Percentiles rank a stretch among this genome's conserved stretches.
These are phyloP conservation scores for Debaryomyces prosopidis DNA, from an alignment of 805 yeast genomes.

Conservation along the genomic window DNA sequence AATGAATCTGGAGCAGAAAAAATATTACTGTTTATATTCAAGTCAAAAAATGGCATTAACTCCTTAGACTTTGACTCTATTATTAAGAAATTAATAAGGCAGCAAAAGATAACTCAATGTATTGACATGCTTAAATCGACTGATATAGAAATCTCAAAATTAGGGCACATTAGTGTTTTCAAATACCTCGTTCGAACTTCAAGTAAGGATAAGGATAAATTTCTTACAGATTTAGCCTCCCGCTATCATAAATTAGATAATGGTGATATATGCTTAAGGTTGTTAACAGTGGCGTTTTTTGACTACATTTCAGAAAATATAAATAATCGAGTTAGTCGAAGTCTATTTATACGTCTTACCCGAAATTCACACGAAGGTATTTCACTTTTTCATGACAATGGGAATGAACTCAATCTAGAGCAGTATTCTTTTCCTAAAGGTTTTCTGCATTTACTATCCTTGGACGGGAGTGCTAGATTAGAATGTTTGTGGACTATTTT, in stretches of 20 bases:
- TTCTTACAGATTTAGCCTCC: slow-evolving; percentile 9
- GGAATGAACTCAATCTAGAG: slow-evolving; percentile 14
- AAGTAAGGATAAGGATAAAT: slow-evolving; percentile 4
- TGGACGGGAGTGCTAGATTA: slow-evolving; percentile 13
- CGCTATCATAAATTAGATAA: slow-evolving; percentile 10
- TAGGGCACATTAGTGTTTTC: slow-evolving; percentile 25
- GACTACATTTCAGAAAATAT: slow-evolving; percentile 15
- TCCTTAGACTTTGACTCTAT: slow-evolving; percentile 27
- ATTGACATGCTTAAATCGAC: slow-evolving; percentile 20
- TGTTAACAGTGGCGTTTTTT: slow-evolving; percentile 19
- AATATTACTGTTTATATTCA: slow-evolving; percentile 28
- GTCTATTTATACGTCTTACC: slow-evolving; percentile 3
- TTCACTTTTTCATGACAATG: slow-evolving; percentile 13
- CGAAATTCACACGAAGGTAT: background rate
- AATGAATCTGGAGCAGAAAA: slow-evolving; percentile 29
- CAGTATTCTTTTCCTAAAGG: slow-evolving; percentile 19
- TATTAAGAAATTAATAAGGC: slow-evolving; percentile 23
- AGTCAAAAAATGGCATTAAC: slow-evolving; percentile 26
- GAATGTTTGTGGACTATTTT: slow-evolving; percentile 22
- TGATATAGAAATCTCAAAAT: slow-evolving; percentile 20
- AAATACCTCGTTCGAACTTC: slow-evolving; percentile 5
- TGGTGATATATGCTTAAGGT: slow-evolving; percentile 13
- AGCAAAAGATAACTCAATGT: slow-evolving; percentile 24
- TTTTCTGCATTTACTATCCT: slow-evolving; percentile 14
- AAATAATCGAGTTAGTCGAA: slow-evolving; percentile 17